Evolutionary conservation across 1,284 basidiomycete genomes (phyloP), one percentile per base, ranked within the genome.

Genomic region (Coriolopsis trogii): DNA sequence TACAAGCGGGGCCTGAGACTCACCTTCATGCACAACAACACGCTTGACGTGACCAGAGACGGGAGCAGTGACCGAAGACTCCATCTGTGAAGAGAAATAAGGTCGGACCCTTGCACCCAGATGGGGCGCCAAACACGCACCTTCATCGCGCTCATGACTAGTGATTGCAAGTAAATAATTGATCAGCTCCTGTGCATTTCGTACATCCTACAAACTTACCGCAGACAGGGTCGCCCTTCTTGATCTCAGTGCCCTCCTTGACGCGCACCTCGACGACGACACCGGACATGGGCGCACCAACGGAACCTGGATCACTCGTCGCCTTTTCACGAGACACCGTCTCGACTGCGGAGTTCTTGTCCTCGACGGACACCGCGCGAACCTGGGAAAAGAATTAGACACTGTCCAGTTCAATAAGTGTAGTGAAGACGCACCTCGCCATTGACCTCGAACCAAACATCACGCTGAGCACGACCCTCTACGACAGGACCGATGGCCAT

Each of bases 391-490:
- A 29, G 16, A 34, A 34, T 23, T n/a, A n/a, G n/a, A n/a, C n/a
- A n/a, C n/a, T n/a, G n/a, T n/a, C n/a, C n/a, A n/a, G n/a, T n/a
- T n/a, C n/a, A n/a, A n/a, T n/a, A n/a, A n/a, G n/a, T n/a, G n/a
- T n/a, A n/a, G 12, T 28, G 15, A 1, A n/a, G 7, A 53, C 69
- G 65, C 63, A 91, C 90, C 80, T 96, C 94, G 70, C 93, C 94
- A 68, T 97, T 97, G 58, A 96, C 91, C 79, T 99, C 97, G 69
- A 98, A 98, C 92, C 94, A 98, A 61, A 97, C 93, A 70, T 98
- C 96, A 65, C 97, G 87, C 64, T 92, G 91, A 42, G 95, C 94
- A 63, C 85, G 91, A 48, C 89, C 89, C 70, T 93, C 86, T 58
- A 98, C 89, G 55, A 99, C 89, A 55, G 94, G 91, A 26, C 96